Base-by-base conservation (phyloP, 2,329 filamentous ascomycete species). In the Xenosphaeropsis pyriputrescens region DNA sequence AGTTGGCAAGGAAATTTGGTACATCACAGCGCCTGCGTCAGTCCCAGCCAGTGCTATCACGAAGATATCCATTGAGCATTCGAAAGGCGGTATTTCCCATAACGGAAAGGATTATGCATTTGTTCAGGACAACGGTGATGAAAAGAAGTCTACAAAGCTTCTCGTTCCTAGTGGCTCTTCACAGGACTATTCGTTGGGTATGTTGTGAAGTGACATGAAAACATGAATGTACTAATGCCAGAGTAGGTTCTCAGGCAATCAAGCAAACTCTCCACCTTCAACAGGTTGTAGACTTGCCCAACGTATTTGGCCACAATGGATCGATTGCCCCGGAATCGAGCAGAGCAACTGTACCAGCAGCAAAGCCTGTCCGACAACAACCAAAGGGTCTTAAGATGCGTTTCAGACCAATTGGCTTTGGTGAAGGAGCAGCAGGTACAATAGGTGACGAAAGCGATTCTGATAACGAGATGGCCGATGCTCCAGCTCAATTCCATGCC, bases 1-100 rank as follows among this genome's bases (percentile, higher is more conserved):
- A 6, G 61, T 74, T 39, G 78, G 77, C 44, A 85, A 85, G 61
- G 76, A 86, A 53, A 64, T 86, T 41, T 88, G 81, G 82, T 83
- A 85, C 54, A 84, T 88, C 48, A 83, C 78, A 8, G 76, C 79
- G 3, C 82, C 82, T 2, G 70, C 75, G 5, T 73, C 72, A 9
- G 61, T 85, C 2, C 74, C 80, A n/a, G 67, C 86, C 40, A 73
- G 71, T 9, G 65, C 79, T 1, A 60, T 86, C 34, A 70, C 75
- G 51, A 67, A 77, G 45, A 61, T 85, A 43, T 68, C 76, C 29
- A 68, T 84, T 32, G 67, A 67, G 48, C 68, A 74, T 40, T 64
- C 69, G 37, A 59, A 67, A 41, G 59, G 64, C 2, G 67, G 66
- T 16, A 58, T 85, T n/a, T 68, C 64, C 9, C 68, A 84, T 51